These are phyloP conservation scores for Mycocentrospora acerina DNA, from an alignment of 2,329 filamentous ascomycete genomes.

Conservation along the genomic window DNA sequence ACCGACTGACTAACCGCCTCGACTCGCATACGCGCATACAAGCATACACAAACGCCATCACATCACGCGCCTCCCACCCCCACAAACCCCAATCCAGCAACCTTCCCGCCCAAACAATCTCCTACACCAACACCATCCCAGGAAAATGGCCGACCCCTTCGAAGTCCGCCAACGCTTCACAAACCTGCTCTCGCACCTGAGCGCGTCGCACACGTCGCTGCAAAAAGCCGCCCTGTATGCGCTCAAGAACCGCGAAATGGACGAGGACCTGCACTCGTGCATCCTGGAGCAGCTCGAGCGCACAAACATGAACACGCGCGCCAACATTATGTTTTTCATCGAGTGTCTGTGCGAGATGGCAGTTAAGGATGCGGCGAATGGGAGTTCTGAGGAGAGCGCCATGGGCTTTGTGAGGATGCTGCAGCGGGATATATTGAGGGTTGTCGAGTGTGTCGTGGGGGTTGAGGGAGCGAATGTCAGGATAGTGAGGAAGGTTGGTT, in stretches of 20 bases:
- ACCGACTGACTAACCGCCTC: too few relatives aligned
- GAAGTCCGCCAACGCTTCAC: slow-evolving; percentile 99
- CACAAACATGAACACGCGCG: slow-evolving; percentile 94
- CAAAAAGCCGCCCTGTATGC: slow-evolving; percentile 95
- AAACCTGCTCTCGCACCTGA: slow-evolving; percentile 82
- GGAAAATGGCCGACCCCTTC: slow-evolving; percentile 77
- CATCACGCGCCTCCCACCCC: neutral
- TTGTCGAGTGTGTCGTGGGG: slow-evolving; percentile 92
- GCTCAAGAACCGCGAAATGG: slow-evolving; percentile 88
- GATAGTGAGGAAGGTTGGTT: slow-evolving; percentile 75
- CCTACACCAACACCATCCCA: too few relatives aligned
- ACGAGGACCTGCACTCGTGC: slow-evolving; percentile 95
- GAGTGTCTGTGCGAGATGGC: slow-evolving; percentile 91
- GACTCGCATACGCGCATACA: too few relatives aligned
- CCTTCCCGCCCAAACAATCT: neutral
- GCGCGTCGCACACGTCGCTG: slow-evolving; percentile 83
- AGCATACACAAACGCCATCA: too few relatives aligned
- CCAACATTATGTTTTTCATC: slow-evolving; percentile 99
- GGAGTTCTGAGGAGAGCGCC: slow-evolving; percentile 61
- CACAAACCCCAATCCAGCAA: neutral
- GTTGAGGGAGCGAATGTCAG: slow-evolving; percentile 89
- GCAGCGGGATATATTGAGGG: slow-evolving; percentile 84
- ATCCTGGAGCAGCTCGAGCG: slow-evolving; percentile 93
- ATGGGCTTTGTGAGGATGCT: slow-evolving; percentile 89
- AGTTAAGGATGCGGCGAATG: slow-evolving; percentile 68